Evolutionary conservation across 2,329 filamentous ascomycete genomes (phyloP).

Genomic region (Aspergillus aculeatinus): DNA sequence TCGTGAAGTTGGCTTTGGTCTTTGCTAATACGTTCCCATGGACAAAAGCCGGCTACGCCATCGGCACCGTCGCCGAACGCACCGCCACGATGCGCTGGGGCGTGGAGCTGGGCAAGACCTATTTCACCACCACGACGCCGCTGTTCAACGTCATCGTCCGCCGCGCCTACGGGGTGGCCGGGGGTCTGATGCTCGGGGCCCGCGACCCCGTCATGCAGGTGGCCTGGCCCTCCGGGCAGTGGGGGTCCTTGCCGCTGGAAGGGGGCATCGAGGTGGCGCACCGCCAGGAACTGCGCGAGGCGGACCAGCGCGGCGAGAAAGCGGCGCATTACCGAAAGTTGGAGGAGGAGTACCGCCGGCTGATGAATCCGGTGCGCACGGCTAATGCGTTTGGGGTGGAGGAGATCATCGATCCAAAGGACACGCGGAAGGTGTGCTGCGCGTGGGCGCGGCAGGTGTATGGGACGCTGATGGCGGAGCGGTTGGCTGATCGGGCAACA

Average conservation of each 20-base stretch:
- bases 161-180: conserved; percentile 63
- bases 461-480: conserved; percentile 51
- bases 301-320: conserved; percentile 51
- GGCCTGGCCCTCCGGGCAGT: conserved; percentile 64
- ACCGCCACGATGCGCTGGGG: conserved; percentile 66
- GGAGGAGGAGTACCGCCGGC: conserved; percentile 58
- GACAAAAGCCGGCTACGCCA: conserved; percentile 55
- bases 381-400: conserved; percentile 64
- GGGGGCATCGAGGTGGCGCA: conserved; percentile 66
- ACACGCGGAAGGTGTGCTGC: conserved; percentile 56
- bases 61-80: conserved; percentile 63
- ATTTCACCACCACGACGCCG: conserved; percentile 62
- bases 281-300: conserved; percentile 58
- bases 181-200: conserved; percentile 63
- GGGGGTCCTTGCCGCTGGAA: conserved; percentile 62
- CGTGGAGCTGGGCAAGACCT: conserved; percentile 60
- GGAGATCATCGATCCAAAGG: conserved; percentile 64
- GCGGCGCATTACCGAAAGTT: conserved; percentile 56
- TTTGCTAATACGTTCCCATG: too few species aligned
- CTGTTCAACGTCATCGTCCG: conserved; percentile 64
- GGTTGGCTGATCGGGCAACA: conserved; percentile 45
- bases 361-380: conserved; percentile 66
- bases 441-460: conserved; percentile 60
- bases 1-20: too few species aligned
- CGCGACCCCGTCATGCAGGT: conserved; percentile 61